These are phyloP conservation scores for Lepidium aucheri DNA, from an alignment of 345 rosid genomes.

Conservation along the genomic window DNA sequence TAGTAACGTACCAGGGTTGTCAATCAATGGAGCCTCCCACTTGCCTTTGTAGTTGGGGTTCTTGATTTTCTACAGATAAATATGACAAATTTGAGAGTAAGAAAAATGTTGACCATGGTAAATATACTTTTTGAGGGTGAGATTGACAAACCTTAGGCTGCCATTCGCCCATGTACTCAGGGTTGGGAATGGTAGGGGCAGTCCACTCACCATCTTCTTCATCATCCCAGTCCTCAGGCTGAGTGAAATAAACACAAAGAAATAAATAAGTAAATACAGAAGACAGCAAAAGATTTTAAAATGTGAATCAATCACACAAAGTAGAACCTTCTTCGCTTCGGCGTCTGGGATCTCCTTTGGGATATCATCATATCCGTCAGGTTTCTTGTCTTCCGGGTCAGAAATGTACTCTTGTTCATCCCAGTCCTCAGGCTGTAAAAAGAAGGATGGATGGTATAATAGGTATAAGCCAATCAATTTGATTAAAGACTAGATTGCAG, in stretches of 20 bases:
- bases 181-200: constrained; percentile 89
- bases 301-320: neutral
- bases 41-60: constrained; percentile 95
- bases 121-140: neutral
- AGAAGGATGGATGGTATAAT: neutral
- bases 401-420: constrained; percentile 83
- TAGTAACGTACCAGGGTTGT: constrained; percentile 76
- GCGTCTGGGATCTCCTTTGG: constrained; percentile 82
- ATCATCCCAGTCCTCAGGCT: constrained; percentile 99
- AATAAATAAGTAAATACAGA: neutral
- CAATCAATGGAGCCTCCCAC: constrained; percentile 95
- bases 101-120: neutral
- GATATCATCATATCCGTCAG: constrained; percentile 98
- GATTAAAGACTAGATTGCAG: neutral
- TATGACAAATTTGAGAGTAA: neutral
- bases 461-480: neutral
- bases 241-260: neutral
- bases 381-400: constrained; percentile 94
- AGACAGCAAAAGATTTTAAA: neutral
- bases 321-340: constrained; percentile 76
- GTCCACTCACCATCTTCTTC: constrained; percentile 99
- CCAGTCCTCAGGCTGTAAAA: constrained; percentile 93
- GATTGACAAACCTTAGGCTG: constrained; percentile 61
- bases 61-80: constrained; percentile 66
- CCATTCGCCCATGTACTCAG: constrained; percentile 97